These are phyloP conservation scores for Triticum monococcum DNA, from an alignment of 176 grass and related monocot genomes.

Conservation along the genomic window DNA sequence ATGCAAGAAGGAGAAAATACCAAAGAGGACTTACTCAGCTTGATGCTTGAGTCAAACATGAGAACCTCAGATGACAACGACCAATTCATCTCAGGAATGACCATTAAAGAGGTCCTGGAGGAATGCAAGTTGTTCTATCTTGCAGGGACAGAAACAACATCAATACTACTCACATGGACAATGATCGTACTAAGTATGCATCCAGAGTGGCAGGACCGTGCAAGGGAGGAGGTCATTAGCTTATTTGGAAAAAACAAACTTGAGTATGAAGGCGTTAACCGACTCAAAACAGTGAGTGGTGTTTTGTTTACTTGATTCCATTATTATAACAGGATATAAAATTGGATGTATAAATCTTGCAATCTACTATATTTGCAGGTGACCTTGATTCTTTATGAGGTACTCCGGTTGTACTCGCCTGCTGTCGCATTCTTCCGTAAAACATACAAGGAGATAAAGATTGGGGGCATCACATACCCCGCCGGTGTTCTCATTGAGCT, in stretches of 20 bases:
- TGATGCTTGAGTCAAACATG: conserved; percentile 16
- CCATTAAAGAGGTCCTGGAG: neutral
- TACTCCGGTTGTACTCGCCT: neutral
- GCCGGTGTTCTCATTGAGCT: conserved; percentile 9
- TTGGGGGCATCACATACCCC: neutral
- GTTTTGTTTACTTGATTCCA: neutral
- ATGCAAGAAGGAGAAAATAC: neutral
- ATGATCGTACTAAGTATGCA: conserved; percentile 4
- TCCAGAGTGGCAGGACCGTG: neutral
- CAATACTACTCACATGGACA: neutral
- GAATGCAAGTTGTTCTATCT: conserved; percentile 2
- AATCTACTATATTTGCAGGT: neutral
- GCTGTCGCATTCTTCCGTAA: neutral
- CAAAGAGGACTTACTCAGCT: neutral
- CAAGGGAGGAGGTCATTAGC: neutral
- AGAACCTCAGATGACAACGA: neutral
- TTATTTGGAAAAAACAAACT: neutral
- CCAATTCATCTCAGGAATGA: conserved; percentile 2
- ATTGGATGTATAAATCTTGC: neutral
- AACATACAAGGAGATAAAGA: neutral
- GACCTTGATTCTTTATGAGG: neutral
- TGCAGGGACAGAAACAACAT: neutral
- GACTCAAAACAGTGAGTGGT: neutral
- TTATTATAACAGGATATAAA: neutral
- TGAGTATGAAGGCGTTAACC: neutral